phyloP scores from a whole-genome alignment of 345 rosid species.

The Syzygium jambos region DNA sequence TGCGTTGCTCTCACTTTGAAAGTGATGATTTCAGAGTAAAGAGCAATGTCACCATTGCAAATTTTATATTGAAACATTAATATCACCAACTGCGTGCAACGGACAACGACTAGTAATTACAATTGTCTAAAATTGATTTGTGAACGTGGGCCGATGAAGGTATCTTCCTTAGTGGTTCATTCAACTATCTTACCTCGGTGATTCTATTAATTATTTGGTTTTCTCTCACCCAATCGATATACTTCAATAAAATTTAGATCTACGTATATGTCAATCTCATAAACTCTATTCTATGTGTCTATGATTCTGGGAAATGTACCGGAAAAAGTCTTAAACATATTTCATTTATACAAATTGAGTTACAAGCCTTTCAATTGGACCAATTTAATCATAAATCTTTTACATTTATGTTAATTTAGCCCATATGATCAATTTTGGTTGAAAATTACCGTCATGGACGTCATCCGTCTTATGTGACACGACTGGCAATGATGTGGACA shows the following conservation, averaged over 20 bases:
- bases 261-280: background rate
- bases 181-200: background rate
- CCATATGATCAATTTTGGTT: too few species aligned
- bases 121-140: background rate
- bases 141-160: background rate
- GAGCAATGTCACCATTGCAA: accelerated
- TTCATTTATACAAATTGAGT: too few species aligned
- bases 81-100: background rate
- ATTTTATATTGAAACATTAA: background rate
- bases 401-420: too few species aligned
- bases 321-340: too few species aligned
- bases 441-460: too few species aligned
- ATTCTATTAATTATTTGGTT: background rate
- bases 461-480: too few species aligned
- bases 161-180: background rate
- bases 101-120: accelerated
- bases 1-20: background rate
- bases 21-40: accelerated
- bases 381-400: too few species aligned
- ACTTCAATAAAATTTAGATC: background rate
- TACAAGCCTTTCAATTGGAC: too few species aligned
- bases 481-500: too few species aligned
- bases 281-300: too few species aligned
- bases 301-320: too few species aligned
- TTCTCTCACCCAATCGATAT: background rate